Evolutionary conservation across 805 yeast genomes (phyloP), one percentile per base, ranked within the genome.

Genomic region (Martiniozyma abietophila): DNA sequence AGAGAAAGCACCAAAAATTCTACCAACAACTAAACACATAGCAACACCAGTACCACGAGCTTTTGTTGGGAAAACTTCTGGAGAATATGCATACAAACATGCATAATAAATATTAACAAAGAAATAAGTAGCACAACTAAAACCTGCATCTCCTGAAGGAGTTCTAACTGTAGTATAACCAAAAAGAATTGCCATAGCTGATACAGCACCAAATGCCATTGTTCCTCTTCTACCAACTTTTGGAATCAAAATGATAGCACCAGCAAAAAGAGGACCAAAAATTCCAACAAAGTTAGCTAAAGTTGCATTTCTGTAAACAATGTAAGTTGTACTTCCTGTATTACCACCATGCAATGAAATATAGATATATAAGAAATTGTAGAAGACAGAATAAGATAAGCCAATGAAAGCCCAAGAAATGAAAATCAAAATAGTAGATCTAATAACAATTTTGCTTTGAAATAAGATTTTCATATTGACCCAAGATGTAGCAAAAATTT

Each of bases 101-200:
- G 76, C 79, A 49, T 71, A 75, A 48, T 71, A 71, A 36, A 73
- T 59, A 51, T 65, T 61, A 38, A 65, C 46, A 37, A 61, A 59
- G 48, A 66, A 53, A 40, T 69, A 72, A 14, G 78, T 71, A 23
- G 68, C 67, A 9, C 69, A 53, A 23, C 63, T 58, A 32, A 66
- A 60, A 5, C 65, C 69, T 31, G 77, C 74, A 49, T 72, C 74
- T 58, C 64, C 73, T 5, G 66, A 57, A 29, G 71, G 59, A 1
- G 76, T 65, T 50, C 68, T 65, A 9, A 76, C 76, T 3, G 77
- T 70, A 10, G 83, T 76, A 42, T 77, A 75, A 29, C 75, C 76
- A 46, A 75, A 75, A 38, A 77, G 50, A 29, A 76, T 63, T 2
- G 73, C 70, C 58, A 77, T 77, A 0, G 76, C 62, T 22, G 71